Conservation (phyloP, 2,329 filamentous ascomycete genomes). For the Ascosphaera aggregata region DNA sequence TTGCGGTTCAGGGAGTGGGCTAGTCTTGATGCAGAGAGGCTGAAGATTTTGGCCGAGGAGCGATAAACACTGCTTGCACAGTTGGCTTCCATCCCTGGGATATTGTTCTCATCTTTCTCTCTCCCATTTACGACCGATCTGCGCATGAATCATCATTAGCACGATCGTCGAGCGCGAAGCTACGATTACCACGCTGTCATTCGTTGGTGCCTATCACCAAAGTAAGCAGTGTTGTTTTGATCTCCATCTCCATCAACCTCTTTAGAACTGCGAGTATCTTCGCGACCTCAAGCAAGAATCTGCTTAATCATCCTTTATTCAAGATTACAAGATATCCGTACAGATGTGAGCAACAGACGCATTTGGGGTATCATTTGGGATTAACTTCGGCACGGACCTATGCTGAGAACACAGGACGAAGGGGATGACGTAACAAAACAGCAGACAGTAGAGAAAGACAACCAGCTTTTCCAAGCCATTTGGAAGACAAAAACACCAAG, state of each 20-base stretch:
- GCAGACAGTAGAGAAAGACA: neutral
- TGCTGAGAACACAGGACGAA: neutral
- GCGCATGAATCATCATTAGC: too few relatives aligned
- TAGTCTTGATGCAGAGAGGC: constrained; percentile 6
- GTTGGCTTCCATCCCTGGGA: too few relatives aligned
- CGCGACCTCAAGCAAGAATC: too few relatives aligned
- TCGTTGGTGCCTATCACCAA: too few relatives aligned
- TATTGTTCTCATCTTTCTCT: too few relatives aligned
- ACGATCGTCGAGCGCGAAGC: too few relatives aligned
- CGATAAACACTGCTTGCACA: neutral
- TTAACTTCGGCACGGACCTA: neutral
- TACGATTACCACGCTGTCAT: neutral
- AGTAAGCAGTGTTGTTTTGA: neutral
- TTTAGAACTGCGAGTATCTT: too few relatives aligned
- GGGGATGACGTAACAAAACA: neutral
- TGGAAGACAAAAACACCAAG: too few relatives aligned
- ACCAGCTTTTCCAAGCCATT: neutral
- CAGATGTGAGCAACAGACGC: neutral
- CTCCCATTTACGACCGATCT: too few relatives aligned
- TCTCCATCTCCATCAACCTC: neutral
- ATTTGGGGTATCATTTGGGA: neutral
- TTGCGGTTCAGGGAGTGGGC: constrained; percentile 60
- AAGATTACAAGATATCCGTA: neutral
- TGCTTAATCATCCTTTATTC: too few relatives aligned
- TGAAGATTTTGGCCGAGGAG: neutral